Percentiles rank a stretch among this genome's conserved stretches.
Conservation (phyloP, 2,329 filamentous ascomycete genomes). For the Metarhizium anisopliae region DNA sequence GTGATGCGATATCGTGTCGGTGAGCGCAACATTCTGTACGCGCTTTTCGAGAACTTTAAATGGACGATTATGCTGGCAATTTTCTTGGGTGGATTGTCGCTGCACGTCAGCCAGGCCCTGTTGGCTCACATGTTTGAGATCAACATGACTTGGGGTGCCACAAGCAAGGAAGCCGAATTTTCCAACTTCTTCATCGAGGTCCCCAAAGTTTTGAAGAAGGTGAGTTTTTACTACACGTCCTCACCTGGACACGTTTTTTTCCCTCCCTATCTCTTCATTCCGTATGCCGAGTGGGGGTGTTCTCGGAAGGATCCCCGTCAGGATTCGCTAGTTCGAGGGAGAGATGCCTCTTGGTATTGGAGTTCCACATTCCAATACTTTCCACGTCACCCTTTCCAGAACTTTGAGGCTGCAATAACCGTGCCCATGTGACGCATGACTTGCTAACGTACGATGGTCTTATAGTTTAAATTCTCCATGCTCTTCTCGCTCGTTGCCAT, state of each 20-base stretch:
- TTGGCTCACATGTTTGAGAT: slow-evolving; percentile 77
- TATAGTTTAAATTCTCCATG: slow-evolving; percentile 64
- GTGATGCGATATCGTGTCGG: slow-evolving; percentile 64
- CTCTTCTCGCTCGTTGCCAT: slow-evolving; percentile 51
- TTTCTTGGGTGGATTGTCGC: slow-evolving; percentile 72
- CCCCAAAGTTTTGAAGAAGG: slow-evolving; percentile 67
- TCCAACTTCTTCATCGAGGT: slow-evolving; percentile 82
- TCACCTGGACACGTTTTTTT: too few species aligned
- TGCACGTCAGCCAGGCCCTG: slow-evolving; percentile 74
- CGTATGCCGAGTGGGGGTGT: background rate
- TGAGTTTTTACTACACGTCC: slow-evolving; percentile 33
- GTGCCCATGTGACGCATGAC: background rate
- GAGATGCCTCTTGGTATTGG: background rate
- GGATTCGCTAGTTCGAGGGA: background rate
- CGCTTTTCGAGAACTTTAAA: slow-evolving; percentile 57
- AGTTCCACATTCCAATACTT: background rate
- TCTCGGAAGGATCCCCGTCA: background rate
- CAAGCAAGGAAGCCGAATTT: slow-evolving; percentile 72
- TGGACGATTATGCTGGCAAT: slow-evolving; percentile 68
- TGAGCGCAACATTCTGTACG: slow-evolving; percentile 49
- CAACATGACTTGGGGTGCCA: slow-evolving; percentile 80
- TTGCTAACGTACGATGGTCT: slow-evolving; percentile 11
- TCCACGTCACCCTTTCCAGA: background rate
- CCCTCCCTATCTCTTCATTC: background rate
- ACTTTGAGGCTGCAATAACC: background rate